Conservation (phyloP, 129 eudicot species). For the Escallonia rubra region DNA sequence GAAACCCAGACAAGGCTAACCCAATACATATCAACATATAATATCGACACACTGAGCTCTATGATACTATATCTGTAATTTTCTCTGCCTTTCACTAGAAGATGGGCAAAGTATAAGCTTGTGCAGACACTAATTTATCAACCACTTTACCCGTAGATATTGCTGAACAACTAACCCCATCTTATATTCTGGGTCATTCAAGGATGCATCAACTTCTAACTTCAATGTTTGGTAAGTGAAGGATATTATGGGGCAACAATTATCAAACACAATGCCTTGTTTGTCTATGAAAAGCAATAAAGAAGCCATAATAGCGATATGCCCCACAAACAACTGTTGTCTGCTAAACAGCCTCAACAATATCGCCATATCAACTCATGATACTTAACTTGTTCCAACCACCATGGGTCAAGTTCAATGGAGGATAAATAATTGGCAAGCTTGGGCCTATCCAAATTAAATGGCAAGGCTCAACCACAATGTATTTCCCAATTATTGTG, state of each 20-base stretch:
- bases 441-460: slow-evolving; percentile 25
- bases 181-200: no score
- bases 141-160: no score
- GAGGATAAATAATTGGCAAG: slow-evolving; percentile 20
- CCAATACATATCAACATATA: no score
- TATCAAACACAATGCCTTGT: neutral
- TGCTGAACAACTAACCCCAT: neutral
- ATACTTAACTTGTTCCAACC: slow-evolving; percentile 44
- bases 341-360: slow-evolving; percentile 32
- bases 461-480: slow-evolving; percentile 21
- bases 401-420: slow-evolving; percentile 35
- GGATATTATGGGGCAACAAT: slow-evolving; percentile 1
- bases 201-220: neutral
- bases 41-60: no score
- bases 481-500: slow-evolving; percentile 13
- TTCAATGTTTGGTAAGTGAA: neutral
- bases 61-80: no score
- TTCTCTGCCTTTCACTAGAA: no score
- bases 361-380: slow-evolving; percentile 15
- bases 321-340: slow-evolving; percentile 39
- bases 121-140: no score
- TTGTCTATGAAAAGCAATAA: slow-evolving; percentile 24
- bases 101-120: no score
- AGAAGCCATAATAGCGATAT: slow-evolving; percentile 13
- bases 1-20: no score